phyloP scores from a whole-genome alignment of 2,329 filamentous ascomycete genomes.

The Fusarium armeniacum region DNA sequence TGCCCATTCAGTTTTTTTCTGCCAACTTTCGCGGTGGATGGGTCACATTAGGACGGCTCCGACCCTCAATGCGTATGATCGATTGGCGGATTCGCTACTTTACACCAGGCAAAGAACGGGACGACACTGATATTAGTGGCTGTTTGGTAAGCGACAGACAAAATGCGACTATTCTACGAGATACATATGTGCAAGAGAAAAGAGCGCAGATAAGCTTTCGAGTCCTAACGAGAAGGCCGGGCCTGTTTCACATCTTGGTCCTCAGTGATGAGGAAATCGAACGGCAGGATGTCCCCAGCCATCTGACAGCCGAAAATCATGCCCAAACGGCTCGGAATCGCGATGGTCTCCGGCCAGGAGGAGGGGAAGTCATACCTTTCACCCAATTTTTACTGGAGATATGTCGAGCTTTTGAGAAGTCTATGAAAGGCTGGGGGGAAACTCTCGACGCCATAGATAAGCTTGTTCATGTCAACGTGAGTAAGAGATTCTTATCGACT shows the following conservation, averaged over 20 bases:
- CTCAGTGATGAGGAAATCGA: not conserved
- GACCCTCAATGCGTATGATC: too few relatives aligned
- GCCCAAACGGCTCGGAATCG: not conserved
- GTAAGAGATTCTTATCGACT: not conserved
- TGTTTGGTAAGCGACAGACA: not conserved
- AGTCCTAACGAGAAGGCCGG: accelerated
- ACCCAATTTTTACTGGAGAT: not conserved
- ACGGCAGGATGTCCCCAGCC: too few relatives aligned
- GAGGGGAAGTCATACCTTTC: not conserved
- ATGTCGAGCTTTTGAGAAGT: not conserved
- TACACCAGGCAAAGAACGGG: not conserved
- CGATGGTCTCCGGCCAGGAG: not conserved
- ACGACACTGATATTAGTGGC: too few relatives aligned
- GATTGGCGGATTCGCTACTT: not conserved
- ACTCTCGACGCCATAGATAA: not conserved
- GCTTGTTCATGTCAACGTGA: not conserved
- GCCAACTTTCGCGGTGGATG: not conserved
- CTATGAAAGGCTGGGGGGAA: not conserved
- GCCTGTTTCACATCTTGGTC: not conserved
- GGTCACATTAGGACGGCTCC: too few relatives aligned
- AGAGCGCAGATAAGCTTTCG: not conserved
- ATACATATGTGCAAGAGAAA: not conserved
- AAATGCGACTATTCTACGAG: not conserved
- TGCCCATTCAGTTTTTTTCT: not conserved
- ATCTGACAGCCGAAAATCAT: too few relatives aligned